Evolutionary conservation across 371 early-diverging fungal species (phyloP).

Genomic region (Batkoa obscura): DNA sequence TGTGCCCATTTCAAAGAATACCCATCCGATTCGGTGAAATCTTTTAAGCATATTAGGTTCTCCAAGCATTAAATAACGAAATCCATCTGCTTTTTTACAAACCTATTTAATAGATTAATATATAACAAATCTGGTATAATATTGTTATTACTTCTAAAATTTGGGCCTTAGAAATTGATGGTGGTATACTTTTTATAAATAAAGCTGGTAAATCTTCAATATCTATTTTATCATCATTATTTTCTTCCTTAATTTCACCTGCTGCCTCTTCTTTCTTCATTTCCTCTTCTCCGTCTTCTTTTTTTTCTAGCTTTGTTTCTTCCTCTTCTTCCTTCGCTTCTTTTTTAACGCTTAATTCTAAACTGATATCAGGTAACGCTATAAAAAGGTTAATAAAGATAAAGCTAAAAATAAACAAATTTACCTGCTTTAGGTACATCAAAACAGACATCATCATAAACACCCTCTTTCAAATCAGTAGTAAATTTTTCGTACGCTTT

Average conservation of each 20-base stretch:
- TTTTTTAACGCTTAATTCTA: background rate
- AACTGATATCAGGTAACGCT: background rate
- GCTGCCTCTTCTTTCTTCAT: background rate
- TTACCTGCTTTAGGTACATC: background rate
- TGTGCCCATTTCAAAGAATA: conserved; percentile 62
- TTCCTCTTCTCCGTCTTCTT: background rate
- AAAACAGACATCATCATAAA: background rate
- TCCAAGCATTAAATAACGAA: conserved; percentile 61
- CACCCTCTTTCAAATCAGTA: background rate
- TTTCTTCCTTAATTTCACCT: background rate
- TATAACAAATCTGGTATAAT: conserved; percentile 3
- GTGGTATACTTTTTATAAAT: conserved; percentile 62
- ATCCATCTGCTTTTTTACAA: conserved; percentile 50
- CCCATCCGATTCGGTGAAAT: conserved; percentile 83
- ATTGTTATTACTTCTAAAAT: conserved; percentile 66
- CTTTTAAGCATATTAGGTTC: conserved; percentile 71
- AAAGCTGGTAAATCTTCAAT: conserved; percentile 17
- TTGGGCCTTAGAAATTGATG: conserved; percentile 44
- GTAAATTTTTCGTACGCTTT: background rate
- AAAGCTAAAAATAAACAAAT: no score
- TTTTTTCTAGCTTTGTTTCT: background rate
- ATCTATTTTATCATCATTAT: background rate
- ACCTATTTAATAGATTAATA: conserved; percentile 18
- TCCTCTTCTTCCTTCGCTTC: background rate
- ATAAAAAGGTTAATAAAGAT: no score